Conservation (phyloP, 1,139 yeast genomes). For the Candida sanyaensis region DNA sequence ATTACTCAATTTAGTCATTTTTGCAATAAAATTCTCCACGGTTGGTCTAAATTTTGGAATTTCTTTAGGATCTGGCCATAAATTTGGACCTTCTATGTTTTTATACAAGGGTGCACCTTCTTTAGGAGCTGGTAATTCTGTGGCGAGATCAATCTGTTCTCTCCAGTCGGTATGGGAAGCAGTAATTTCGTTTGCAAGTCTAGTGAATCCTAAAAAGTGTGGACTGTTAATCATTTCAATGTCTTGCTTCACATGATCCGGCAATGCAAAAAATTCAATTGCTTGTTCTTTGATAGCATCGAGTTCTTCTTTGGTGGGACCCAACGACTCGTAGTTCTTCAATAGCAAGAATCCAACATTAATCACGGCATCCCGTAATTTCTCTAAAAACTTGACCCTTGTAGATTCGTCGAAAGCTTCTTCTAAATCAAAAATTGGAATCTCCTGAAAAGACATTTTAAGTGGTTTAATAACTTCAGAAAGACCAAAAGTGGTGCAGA, state of each 20-base stretch:
- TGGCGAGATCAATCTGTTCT: slow-evolving; percentile 69
- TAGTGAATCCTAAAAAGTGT: slow-evolving; percentile 68
- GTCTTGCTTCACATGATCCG: slow-evolving; percentile 50
- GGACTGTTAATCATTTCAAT: slow-evolving; percentile 64
- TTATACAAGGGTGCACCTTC: slow-evolving; percentile 51
- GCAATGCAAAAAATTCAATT: slow-evolving; percentile 52
- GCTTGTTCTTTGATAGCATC: slow-evolving; percentile 43
- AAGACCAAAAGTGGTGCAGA: too few species aligned
- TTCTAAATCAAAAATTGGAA: slow-evolving; percentile 39
- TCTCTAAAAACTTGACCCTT: slow-evolving; percentile 43
- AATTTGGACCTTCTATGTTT: slow-evolving; percentile 65
- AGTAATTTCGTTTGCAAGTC: slow-evolving; percentile 67
- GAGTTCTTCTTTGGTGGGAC: slow-evolving; percentile 38
- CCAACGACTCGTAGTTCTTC: slow-evolving; percentile 42
- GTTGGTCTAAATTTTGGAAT: slow-evolving; percentile 53
- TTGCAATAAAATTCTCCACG: slow-evolving; percentile 45
- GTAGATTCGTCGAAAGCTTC: slow-evolving; percentile 37
- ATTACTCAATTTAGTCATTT: slow-evolving; percentile 49
- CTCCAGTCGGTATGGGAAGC: slow-evolving; percentile 62
- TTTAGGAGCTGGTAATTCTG: slow-evolving; percentile 54
- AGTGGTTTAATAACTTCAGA: not conserved
- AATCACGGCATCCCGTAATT: slow-evolving; percentile 56
- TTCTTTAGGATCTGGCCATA: slow-evolving; percentile 54
- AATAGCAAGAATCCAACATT: slow-evolving; percentile 63
- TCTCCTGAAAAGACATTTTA: slow-evolving; percentile 26